Base-by-base conservation (phyloP, 257 asterid genomes). In the Gynochthodes officinalis region DNA sequence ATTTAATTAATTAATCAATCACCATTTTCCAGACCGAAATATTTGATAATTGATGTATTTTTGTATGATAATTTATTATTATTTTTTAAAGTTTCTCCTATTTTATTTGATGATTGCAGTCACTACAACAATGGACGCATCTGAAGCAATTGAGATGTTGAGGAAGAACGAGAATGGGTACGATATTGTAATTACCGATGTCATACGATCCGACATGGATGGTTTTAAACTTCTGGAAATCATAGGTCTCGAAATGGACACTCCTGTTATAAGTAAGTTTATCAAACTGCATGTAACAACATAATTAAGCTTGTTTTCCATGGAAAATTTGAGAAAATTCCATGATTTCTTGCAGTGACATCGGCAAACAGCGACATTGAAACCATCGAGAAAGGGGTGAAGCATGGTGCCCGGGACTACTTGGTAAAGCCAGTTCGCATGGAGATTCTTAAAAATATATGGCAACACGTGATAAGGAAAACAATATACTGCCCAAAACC, bases 191-290 rank as follows among this genome's bases (percentile, higher is more conserved):
- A 70, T 70, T 3, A 70, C 76, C 25, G 68, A 70, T 14, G 72
- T 64, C 49, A 13, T 62, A 14, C 15, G 71, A 32, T 54, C 75
- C 35, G 76, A 70, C 49, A 63, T 70, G 32, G 72, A 76, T 44
- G 80, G 72, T 40, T 76, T 76, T 49, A n/a, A 63, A 69, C 59
- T 76, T 18, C 30, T 70, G 61, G 68, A 76, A 32, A 44, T 66
- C 64, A 52, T 63, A 49, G 76, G 52, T 18, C 72, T 62, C n/a
- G 80, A 70, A 50, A 70, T 63, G 59, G 76, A 65, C 71, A 70
- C 70, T 27, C 80, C 80, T 12, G 72, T 76, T 13, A 76, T 76
- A 76, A 63, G 76, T 76, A 64, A 63, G 76, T 58, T 2, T n/a
- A n/a, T n/a, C n/a, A n/a, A n/a, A n/a, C 6, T 43, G 49, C 15